phyloP scores from a whole-genome alignment of 2,329 filamentous ascomycete species.

The Fusarium sp. region DNA sequence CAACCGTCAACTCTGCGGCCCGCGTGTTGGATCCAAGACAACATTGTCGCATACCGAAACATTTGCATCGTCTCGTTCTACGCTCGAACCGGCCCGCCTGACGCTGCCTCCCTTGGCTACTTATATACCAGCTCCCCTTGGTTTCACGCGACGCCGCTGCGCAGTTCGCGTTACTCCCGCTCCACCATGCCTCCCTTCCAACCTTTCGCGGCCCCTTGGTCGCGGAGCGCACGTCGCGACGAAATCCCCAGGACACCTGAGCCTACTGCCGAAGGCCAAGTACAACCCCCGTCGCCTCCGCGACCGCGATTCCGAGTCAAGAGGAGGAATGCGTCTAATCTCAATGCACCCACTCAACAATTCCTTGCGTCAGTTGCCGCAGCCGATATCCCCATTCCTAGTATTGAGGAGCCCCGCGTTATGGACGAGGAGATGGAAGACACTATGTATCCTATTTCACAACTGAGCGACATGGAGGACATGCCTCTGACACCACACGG shows the following conservation, averaged over 20 bases:
- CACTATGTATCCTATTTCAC: constrained; percentile 50
- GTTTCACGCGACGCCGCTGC: constrained; percentile 20
- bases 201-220: constrained; percentile 57
- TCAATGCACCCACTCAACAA: constrained; percentile 71
- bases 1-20: constrained; percentile 10
- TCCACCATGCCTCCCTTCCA: constrained; percentile 60
- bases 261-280: constrained; percentile 53
- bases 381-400: constrained; percentile 73
- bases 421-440: constrained; percentile 60
- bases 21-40: constrained; percentile 40
- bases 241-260: constrained; percentile 65
- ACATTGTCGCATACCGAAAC: constrained; percentile 40
- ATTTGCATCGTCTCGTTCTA: constrained; percentile 28
- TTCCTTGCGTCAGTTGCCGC: constrained; percentile 76
- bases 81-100: constrained; percentile 18
- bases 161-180: constrained; percentile 40
- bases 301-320: constrained; percentile 67
- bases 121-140: constrained; percentile 24
- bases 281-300: constrained; percentile 61
- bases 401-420: constrained; percentile 68
- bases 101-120: constrained; percentile 23
- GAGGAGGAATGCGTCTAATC: constrained; percentile 64
- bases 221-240: constrained; percentile 57
- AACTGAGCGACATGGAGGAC: constrained; percentile 50
- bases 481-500: constrained; percentile 46